phyloP scores from a whole-genome alignment of 1,284 basidiomycete genomes.

The Schizophyllum amplum region DNA sequence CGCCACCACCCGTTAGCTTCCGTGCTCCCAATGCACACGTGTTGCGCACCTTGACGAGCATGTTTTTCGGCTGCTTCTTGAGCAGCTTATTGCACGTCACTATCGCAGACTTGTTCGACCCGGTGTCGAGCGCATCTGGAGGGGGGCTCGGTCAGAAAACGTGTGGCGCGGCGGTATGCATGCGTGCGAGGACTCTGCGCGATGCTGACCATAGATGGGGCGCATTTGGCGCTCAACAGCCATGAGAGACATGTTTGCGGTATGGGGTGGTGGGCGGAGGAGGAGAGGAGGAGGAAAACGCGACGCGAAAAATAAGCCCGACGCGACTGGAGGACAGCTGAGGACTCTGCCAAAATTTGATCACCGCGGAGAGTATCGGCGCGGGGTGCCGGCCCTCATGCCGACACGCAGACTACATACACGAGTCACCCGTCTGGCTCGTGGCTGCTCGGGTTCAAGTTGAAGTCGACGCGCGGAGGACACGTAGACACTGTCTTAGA shows the following conservation, averaged over 20 bases:
- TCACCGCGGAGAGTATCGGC: neutral
- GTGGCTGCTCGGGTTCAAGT: neutral
- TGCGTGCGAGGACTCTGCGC: constrained; percentile 6
- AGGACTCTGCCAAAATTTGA: neutral
- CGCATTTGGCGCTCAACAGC: constrained; percentile 72
- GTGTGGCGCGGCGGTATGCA: neutral
- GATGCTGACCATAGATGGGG: constrained; percentile 62
- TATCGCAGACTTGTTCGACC: constrained; percentile 78
- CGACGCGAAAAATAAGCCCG: neutral
- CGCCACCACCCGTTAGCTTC: constrained; percentile 2
- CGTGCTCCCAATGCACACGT: constrained; percentile 6
- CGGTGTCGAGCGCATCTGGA: constrained; percentile 74
- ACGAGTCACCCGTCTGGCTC: neutral
- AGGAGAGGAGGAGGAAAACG: constrained; percentile 1
- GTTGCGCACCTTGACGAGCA: constrained; percentile 57
- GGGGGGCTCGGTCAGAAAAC: neutral
- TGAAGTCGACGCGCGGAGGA: neutral
- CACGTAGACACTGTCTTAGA: neutral
- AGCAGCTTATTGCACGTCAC: constrained; percentile 78
- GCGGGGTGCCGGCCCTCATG: too few relatives aligned
- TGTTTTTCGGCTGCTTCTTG: constrained; percentile 70
- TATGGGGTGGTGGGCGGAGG: constrained; percentile 1
- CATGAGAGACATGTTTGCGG: constrained; percentile 32
- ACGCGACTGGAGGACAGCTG: neutral
- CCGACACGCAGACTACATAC: too few relatives aligned